Conservation (phyloP, 2,329 filamentous ascomycete species). For the Penicillium janthinellum region DNA sequence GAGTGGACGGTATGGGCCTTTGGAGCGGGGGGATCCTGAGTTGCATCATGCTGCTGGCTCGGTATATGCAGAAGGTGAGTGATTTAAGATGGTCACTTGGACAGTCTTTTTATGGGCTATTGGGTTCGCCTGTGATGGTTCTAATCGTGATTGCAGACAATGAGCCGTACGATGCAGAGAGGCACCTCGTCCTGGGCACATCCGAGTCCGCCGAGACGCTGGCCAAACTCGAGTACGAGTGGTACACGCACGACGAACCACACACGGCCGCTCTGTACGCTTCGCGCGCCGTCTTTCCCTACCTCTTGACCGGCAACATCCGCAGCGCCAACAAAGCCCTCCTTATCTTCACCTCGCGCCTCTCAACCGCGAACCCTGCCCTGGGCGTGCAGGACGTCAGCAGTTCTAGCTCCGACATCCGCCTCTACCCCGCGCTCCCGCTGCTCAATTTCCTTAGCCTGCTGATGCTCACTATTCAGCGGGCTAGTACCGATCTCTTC, state of each 20-base stretch:
- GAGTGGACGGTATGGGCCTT: slow-evolving; percentile 82
- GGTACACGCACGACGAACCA: slow-evolving; percentile 87
- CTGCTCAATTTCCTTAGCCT: slow-evolving; percentile 91
- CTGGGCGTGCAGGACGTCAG: slow-evolving; percentile 82
- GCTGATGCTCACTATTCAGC: slow-evolving; percentile 79
- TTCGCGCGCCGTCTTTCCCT: slow-evolving; percentile 84
- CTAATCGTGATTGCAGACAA: slow-evolving; percentile 60
- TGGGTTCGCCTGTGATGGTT: not conserved
- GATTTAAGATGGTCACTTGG: not conserved
- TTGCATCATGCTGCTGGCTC: slow-evolving; percentile 89
- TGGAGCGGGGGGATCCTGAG: slow-evolving; percentile 89
- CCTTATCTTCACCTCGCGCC: slow-evolving; percentile 70
- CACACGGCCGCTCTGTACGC: slow-evolving; percentile 86
- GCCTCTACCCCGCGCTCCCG: slow-evolving; percentile 88
- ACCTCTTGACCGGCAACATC: slow-evolving; percentile 86
- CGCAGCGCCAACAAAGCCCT: slow-evolving; percentile 84
- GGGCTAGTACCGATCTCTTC: slow-evolving; percentile 76
- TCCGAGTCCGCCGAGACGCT: slow-evolving; percentile 82
- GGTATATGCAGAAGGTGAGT: slow-evolving; percentile 75
- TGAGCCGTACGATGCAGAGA: slow-evolving; percentile 90
- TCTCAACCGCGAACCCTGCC: slow-evolving; percentile 59
- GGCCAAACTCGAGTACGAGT: slow-evolving; percentile 82
- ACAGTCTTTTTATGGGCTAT: not conserved
- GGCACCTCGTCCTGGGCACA: slow-evolving; percentile 84
- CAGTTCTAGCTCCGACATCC: slow-evolving; percentile 70